Evolutionary conservation across 2,329 filamentous ascomycete genomes (phyloP), one percentile per base, ranked within the genome.

Genomic region (Colletotrichum lindemuthianum): DNA sequence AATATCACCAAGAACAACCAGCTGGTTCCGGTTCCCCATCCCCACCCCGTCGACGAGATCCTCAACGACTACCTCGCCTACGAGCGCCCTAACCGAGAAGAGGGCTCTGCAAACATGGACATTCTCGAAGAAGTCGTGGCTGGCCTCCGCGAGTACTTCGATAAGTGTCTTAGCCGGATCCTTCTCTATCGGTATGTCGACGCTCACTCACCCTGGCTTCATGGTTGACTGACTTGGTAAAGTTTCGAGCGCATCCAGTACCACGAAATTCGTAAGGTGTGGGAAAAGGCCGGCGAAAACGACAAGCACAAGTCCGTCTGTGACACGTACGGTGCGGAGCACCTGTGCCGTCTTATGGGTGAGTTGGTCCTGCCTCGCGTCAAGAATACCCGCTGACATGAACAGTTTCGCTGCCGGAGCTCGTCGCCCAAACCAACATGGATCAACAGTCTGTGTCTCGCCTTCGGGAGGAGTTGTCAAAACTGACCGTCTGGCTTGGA

Each of bases 391-490:
- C 70, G 37, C 63, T 65, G 48, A 65, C 12, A n/a, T n/a, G 45
- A 48, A 43, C 10, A 97, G 95, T 96, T 4, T 91, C 91, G 1
- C 88, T 98, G 70, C 95, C 96, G 0, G 96, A 99, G 74, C 88
- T 98, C 44, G 89, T 98, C 67, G 94, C 94, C 4, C 96, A 99
- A 76, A 99, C 96, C 56, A 98, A 98, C 79, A 97, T 99, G 93
- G 96, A 98, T 73, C 85, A 90, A 57, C 93, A 97, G 75, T 94
- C 93, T 2, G 92, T 97, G 45, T 91, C 90, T 67, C 91, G 93
- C 50, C 87, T 98, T 33, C 90, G 93, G 11, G 93, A 97, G 72
- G 96, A 99, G 76, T 85, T 99, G 13, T 86, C 88, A 70, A 95
- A 93, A 77, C 90, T 99, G 77, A 92, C 90, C 10, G 84, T 88